Evolutionary conservation across 2,329 filamentous ascomycete species (phyloP).

Genomic region (Uncinocarpus reesii): DNA sequence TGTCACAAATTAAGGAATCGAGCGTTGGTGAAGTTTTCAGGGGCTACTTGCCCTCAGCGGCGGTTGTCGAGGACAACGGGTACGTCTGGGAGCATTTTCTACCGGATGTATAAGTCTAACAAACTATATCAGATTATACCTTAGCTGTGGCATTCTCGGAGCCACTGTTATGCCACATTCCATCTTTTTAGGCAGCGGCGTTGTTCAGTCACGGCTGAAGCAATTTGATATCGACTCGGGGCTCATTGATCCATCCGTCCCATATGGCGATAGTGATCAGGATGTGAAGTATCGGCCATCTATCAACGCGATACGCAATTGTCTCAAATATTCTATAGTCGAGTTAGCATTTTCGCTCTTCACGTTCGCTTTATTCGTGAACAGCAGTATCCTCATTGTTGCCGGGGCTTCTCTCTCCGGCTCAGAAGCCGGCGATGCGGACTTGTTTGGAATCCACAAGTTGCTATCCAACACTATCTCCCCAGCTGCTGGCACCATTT

Average conservation of each 20-base stretch:
- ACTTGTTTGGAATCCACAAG: constrained; percentile 73
- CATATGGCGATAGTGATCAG: constrained; percentile 26
- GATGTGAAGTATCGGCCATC: constrained; percentile 60
- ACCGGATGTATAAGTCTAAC: too few relatives aligned
- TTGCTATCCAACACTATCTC: constrained; percentile 60
- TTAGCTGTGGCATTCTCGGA: constrained; percentile 44
- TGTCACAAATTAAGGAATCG: constrained; percentile 43
- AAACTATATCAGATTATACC: constrained; percentile 38
- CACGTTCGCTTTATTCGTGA: constrained; percentile 75
- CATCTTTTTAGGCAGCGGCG: constrained; percentile 47
- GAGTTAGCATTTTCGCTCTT: constrained; percentile 65
- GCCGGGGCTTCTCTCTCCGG: constrained; percentile 62
- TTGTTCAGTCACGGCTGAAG: constrained; percentile 45
- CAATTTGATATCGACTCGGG: constrained; percentile 38
- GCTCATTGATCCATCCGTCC: constrained; percentile 21
- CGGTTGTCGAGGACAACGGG: constrained; percentile 44
- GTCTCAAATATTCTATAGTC: constrained; percentile 60
- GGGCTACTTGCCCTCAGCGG: constrained; percentile 46
- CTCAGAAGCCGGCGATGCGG: constrained; percentile 52
- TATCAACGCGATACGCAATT: constrained; percentile 60
- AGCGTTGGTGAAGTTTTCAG: constrained; percentile 44
- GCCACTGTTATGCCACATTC: constrained; percentile 52
- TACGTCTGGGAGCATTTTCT: constrained; percentile 25
- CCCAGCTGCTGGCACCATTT: constrained; percentile 69
- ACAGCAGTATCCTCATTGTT: constrained; percentile 71